Evolutionary conservation across 441 rosid genomes (phyloP).

Genomic region (Erodium chrysanthum): DNA sequence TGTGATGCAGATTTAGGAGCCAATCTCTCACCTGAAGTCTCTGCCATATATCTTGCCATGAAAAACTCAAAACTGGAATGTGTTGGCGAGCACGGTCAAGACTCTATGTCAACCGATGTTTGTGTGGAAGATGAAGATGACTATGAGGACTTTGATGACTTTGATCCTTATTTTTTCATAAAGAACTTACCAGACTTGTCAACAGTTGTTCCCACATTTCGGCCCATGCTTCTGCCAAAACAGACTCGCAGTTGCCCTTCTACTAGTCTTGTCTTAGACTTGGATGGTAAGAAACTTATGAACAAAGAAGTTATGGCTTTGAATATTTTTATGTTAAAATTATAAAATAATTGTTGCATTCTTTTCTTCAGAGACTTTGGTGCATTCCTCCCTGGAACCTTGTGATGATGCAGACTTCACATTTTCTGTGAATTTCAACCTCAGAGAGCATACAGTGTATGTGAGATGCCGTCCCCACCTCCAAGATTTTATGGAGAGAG

Average conservation of each 20-base stretch:
- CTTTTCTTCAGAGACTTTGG: slow-evolving; percentile 67
- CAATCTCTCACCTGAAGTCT: slow-evolving; percentile 61
- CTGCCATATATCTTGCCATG: slow-evolving; percentile 93
- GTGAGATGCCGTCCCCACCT: slow-evolving; percentile 93
- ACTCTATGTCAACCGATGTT: slow-evolving; percentile 50
- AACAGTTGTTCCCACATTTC: slow-evolving; percentile 83
- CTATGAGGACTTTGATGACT: slow-evolving; percentile 74
- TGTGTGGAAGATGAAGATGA: slow-evolving; percentile 54
- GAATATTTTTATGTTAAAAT: no score
- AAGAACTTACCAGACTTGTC: slow-evolving; percentile 80
- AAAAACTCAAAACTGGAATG: slow-evolving; percentile 91
- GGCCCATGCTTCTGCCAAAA: slow-evolving; percentile 75
- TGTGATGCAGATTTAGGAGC: slow-evolving; percentile 42
- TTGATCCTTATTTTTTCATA: slow-evolving; percentile 84
- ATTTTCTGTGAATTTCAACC: slow-evolving; percentile 77
- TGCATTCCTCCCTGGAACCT: slow-evolving; percentile 82
- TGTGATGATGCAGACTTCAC: slow-evolving; percentile 85
- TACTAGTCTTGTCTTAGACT: slow-evolving; percentile 84
- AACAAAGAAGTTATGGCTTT: not conserved
- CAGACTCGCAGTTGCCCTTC: slow-evolving; percentile 98
- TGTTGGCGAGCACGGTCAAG: slow-evolving; percentile 74
- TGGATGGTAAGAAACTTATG: slow-evolving; percentile 53
- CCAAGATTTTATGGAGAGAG: slow-evolving; percentile 81
- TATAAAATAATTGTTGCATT: not conserved
- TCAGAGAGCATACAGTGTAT: slow-evolving; percentile 70